phyloP scores from a whole-genome alignment of 257 asterid genomes.

The Jacaranda copaia region DNA sequence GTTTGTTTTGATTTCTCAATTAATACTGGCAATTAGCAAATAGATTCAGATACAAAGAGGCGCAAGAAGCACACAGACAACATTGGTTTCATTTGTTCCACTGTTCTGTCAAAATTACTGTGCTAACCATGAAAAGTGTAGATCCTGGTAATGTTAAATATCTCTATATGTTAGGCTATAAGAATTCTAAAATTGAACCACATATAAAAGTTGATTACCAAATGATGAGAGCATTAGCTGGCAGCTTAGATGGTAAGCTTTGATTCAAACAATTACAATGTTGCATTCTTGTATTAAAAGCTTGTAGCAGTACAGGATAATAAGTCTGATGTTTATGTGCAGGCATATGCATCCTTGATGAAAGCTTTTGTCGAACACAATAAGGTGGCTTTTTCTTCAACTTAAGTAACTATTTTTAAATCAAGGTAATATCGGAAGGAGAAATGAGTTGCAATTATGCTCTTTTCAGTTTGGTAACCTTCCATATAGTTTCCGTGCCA shows the following conservation, averaged over 20 bases:
- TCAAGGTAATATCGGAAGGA: constrained; percentile 34
- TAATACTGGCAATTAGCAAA: constrained; percentile 25
- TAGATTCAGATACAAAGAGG: background rate
- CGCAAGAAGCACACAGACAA: background rate
- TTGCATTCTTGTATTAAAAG: background rate
- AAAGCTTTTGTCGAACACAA: constrained; percentile 89
- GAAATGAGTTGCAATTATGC: constrained; percentile 43
- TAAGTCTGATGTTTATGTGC: constrained; percentile 48
- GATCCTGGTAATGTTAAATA: background rate
- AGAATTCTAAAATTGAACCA: constrained; percentile 1
- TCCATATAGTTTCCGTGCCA: constrained; percentile 97
- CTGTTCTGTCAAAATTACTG: constrained; percentile 6
- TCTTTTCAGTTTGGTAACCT: constrained; percentile 94
- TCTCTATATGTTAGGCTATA: background rate
- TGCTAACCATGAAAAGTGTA: background rate
- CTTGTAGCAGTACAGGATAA: constrained; percentile 7
- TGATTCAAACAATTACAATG: background rate
- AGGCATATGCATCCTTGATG: constrained; percentile 93
- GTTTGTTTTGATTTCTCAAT: constrained; percentile 5
- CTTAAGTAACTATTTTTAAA: constrained; percentile 32
- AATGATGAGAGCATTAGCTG: constrained; percentile 21
- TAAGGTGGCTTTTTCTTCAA: constrained; percentile 66
- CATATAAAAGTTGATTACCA: background rate
- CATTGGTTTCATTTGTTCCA: constrained; percentile 15
- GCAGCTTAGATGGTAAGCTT: background rate